A percentile compares a stretch with the other conserved stretches of the same genome.
phyloP scores from a whole-genome alignment of 1,284 basidiomycete genomes.

The Exobasidium rhododendri region DNA sequence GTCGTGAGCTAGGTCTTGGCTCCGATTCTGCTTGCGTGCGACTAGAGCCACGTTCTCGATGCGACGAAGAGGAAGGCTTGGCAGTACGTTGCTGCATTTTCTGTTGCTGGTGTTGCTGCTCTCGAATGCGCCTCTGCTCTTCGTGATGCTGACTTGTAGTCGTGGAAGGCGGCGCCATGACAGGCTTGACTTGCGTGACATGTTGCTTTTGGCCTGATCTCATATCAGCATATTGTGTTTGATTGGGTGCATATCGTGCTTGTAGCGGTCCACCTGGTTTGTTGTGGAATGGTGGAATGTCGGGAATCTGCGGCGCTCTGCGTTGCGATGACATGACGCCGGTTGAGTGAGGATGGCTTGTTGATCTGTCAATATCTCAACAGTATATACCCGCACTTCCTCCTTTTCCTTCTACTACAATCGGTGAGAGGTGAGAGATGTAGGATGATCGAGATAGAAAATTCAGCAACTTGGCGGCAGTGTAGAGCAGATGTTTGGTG shows the following conservation, averaged over 20 bases:
- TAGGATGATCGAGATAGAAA: too few species aligned
- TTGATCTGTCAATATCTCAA: too few species aligned
- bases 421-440: too few species aligned
- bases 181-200: neutral
- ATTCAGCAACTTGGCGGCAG: too few species aligned
- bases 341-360: too few species aligned
- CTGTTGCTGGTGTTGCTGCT: conserved; percentile 3
- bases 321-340: conserved; percentile 1
- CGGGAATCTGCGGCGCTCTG: conserved; percentile 6
- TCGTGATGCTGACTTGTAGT: neutral
- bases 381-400: too few species aligned
- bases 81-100: neutral
- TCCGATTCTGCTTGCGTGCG: conserved; percentile 7
- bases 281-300: conserved; percentile 8
- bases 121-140: neutral
- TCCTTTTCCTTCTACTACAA: too few species aligned
- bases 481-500: too few species aligned
- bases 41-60: neutral
- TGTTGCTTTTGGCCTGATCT: neutral
- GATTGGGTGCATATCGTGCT: conserved; percentile 10
- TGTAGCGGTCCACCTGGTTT: conserved; percentile 2
- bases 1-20: conserved; percentile 30
- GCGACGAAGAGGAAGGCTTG: conserved; percentile 7
- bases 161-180: conserved; percentile 5
- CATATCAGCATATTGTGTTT: neutral